A percentile compares a stretch with the other conserved stretches of the same genome.
These are phyloP conservation scores for Hawksworthiomyces lignivorus DNA, from an alignment of 2,329 filamentous ascomycete species.

Conservation along the genomic window DNA sequence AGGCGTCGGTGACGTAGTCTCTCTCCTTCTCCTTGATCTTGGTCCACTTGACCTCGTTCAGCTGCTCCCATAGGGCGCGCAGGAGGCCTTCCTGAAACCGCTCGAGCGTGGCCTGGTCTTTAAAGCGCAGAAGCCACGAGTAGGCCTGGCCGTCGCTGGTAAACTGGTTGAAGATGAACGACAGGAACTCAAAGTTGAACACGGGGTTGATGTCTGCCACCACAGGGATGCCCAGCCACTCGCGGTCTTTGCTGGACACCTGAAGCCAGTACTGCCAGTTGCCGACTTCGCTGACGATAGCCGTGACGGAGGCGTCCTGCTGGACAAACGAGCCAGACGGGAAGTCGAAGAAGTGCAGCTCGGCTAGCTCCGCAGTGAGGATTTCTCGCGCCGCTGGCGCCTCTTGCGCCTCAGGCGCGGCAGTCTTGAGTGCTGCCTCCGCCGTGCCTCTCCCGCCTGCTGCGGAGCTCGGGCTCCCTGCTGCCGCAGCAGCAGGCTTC, in stretches of 20 bases:
- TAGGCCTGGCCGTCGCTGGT: conserved; percentile 79
- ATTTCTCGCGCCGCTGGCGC: conserved; percentile 66
- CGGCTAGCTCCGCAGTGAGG: conserved; percentile 66
- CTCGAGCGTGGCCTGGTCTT: conserved; percentile 71
- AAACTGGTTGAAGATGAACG: conserved; percentile 98
- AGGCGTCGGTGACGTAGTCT: conserved; percentile 91
- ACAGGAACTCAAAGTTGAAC: conserved; percentile 98
- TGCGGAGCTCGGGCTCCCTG: neutral
- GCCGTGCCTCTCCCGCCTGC: conserved; percentile 3
- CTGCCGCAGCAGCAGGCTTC: conserved; percentile 24
- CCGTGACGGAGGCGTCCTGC: conserved; percentile 67
- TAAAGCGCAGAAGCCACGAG: conserved; percentile 92
- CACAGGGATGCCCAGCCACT: conserved; percentile 82
- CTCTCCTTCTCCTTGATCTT: conserved; percentile 89
- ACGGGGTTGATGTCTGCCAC: conserved; percentile 92
- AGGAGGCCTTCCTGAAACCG: conserved; percentile 89
- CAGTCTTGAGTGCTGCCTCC: conserved; percentile 31
- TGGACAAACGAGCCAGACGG: conserved; percentile 75
- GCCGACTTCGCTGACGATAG: conserved; percentile 77
- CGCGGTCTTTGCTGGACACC: conserved; percentile 64
- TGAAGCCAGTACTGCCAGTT: conserved; percentile 96
- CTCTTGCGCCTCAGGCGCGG: conserved; percentile 59
- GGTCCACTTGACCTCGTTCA: conserved; percentile 89
- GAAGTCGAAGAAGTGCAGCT: conserved; percentile 92
- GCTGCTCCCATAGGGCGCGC: conserved; percentile 92